Conservation (phyloP, 768 basidiomycete species). For the Suillus subaureus region DNA sequence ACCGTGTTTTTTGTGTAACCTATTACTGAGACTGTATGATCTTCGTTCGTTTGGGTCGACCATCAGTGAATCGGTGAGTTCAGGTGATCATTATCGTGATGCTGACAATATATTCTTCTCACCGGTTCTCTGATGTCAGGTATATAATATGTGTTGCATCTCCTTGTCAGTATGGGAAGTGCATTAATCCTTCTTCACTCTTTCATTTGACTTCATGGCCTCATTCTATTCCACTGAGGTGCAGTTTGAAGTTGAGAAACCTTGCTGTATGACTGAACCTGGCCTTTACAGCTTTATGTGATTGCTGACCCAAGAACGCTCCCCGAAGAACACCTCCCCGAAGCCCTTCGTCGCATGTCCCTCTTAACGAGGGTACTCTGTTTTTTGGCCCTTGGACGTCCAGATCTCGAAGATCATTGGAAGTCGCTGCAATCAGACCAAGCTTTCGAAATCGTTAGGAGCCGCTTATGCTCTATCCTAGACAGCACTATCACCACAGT, state of each 20-base stretch:
- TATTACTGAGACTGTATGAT: no score
- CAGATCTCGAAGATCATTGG: neutral
- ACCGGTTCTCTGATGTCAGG: no score
- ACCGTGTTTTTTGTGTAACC: no score
- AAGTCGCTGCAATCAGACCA: neutral
- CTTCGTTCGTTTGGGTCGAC: no score
- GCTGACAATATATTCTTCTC: no score
- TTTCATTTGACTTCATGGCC: neutral
- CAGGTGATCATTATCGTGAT: no score
- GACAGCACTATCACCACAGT: neutral
- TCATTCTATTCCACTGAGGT: neutral
- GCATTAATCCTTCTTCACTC: no score
- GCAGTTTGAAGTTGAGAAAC: neutral
- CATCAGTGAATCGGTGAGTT: no score
- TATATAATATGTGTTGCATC: no score
- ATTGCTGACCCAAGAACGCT: neutral
- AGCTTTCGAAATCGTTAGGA: neutral
- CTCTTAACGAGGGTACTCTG: neutral
- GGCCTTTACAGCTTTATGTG: neutral
- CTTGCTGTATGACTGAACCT: neutral
- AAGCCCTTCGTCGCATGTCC: neutral
- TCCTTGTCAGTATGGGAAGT: no score
- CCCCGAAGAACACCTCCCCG: neutral
- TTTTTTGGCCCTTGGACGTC: neutral
- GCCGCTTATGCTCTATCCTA: neutral